phyloP scores from a whole-genome alignment of 441 rosid species.

The Erodium trifolium region DNA sequence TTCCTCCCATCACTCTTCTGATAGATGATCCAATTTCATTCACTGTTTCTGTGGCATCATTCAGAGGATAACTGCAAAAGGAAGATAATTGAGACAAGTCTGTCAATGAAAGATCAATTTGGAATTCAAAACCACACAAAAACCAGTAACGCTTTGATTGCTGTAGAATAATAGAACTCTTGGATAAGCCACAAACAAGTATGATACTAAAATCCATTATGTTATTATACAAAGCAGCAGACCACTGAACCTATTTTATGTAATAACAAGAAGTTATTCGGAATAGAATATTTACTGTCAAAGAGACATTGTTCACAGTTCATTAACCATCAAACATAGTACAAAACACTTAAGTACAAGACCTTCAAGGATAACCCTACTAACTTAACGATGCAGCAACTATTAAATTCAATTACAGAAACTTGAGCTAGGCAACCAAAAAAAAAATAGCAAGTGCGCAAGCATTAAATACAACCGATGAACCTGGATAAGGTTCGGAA shows the following conservation, averaged over 20 bases:
- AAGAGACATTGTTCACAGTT: not conserved
- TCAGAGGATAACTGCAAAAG: constrained; percentile 74
- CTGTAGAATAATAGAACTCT: not conserved
- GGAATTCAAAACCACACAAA: not conserved
- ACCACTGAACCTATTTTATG: not conserved
- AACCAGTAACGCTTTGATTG: not conserved
- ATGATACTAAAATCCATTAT: not conserved
- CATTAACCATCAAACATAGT: not conserved
- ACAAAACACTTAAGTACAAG: not conserved
- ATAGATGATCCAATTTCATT: constrained; percentile 83
- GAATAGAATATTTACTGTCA: not conserved
- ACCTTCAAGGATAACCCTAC: not conserved
- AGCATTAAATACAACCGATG: not conserved
- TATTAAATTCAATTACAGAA: not conserved
- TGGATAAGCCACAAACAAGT: not conserved
- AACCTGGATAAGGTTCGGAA: not conserved
- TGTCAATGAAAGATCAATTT: not conserved
- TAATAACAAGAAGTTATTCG: not conserved
- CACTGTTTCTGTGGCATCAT: constrained; percentile 83
- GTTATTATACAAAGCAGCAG: not conserved
- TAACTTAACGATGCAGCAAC: not conserved
- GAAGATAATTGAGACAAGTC: constrained; percentile 13
- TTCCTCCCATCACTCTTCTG: constrained; percentile 92
- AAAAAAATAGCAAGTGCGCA: too few relatives aligned
- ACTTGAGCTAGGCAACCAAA: constrained; percentile 2